phyloP scores from a whole-genome alignment of 371 early-diverging fungal genomes.

The Smittium mucronatum region DNA sequence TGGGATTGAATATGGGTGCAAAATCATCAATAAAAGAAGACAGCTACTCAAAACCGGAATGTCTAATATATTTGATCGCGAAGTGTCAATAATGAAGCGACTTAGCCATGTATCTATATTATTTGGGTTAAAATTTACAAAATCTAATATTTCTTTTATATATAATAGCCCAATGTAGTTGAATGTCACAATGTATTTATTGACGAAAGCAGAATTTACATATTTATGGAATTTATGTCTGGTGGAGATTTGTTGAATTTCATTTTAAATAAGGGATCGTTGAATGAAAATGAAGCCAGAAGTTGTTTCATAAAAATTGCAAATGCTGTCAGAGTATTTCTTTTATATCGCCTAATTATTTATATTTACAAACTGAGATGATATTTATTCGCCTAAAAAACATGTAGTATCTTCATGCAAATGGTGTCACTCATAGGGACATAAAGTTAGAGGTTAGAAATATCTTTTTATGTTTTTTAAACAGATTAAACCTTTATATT shows the following conservation, averaged over 20 bases:
- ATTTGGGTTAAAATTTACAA: no score
- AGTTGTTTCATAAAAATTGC: constrained; percentile 26
- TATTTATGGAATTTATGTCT: constrained; percentile 32
- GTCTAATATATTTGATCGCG: constrained; percentile 28
- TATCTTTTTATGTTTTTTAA: neutral
- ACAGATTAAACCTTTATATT: neutral
- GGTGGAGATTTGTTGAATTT: constrained; percentile 29
- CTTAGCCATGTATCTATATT: constrained; percentile 15
- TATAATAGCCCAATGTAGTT: constrained; percentile 19
- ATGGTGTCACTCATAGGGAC: constrained; percentile 31
- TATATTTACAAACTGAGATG: no score
- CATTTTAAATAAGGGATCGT: constrained; percentile 22
- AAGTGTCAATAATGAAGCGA: constrained; percentile 27
- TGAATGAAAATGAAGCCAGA: constrained; percentile 20
- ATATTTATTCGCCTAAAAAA: neutral
- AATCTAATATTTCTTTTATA: neutral
- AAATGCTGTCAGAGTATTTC: constrained; percentile 22
- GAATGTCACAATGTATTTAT: constrained; percentile 24
- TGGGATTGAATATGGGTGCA: constrained; percentile 27
- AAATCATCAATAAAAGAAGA: constrained; percentile 28
- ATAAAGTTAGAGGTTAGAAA: constrained; percentile 25
- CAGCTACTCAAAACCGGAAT: constrained; percentile 29
- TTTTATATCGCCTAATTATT: no score
- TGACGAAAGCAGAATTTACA: constrained; percentile 28
- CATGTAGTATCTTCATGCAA: constrained; percentile 24